Evolutionary conservation across 352 stramenopile genomes (phyloP), one percentile per base, ranked within the genome.

Genomic region (Bremia lactucae): DNA sequence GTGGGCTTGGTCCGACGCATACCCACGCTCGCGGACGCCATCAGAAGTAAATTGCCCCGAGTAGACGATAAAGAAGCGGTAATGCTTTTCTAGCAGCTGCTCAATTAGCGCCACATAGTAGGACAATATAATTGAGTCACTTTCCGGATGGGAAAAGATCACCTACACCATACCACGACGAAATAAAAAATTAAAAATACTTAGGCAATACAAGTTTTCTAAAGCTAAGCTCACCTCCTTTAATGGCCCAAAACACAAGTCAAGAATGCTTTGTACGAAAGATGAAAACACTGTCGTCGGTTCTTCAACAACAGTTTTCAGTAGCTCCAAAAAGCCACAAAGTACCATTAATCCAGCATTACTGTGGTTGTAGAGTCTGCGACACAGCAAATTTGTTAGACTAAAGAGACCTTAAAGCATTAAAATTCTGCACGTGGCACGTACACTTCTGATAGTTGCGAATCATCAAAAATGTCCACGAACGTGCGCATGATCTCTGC

Each of bases 1-100:
- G 44, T 80, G 69, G 1, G 74, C 70, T 36, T 72, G 49, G n/a
- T 87, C 72, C 3, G 71, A 85, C 2, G 64, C 47, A 38, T 83
- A 90, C 6, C 38, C 42, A 15, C 74, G 72, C 43, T 82, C 67
- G 20, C 73, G 72, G n/a, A 54, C 50, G 5, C 68, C 68, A 34
- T 72, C 67, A 2, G 63, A 16, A 20, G 58, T 68, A 29, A 83
- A 77, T 2, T 59, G 46, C n/a, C 58, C 52, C 0, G 53, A 61
- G 18, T 66, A 65, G 2, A 64, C 55, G 18, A 90, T 76, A 45
- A 90, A 90, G 42, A 83, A 87, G 18, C 77, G 69, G 49, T 81
- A 90, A 26, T 87, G 77, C 42, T 87, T 87, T 47, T 86, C 72
- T 7, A 90, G 45, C 16, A 90, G 49, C 42, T 86, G 72, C 49